These are phyloP conservation scores for Platanthera guangdongensis DNA, from an alignment of 106 monocot species.

Conservation along the genomic window DNA sequence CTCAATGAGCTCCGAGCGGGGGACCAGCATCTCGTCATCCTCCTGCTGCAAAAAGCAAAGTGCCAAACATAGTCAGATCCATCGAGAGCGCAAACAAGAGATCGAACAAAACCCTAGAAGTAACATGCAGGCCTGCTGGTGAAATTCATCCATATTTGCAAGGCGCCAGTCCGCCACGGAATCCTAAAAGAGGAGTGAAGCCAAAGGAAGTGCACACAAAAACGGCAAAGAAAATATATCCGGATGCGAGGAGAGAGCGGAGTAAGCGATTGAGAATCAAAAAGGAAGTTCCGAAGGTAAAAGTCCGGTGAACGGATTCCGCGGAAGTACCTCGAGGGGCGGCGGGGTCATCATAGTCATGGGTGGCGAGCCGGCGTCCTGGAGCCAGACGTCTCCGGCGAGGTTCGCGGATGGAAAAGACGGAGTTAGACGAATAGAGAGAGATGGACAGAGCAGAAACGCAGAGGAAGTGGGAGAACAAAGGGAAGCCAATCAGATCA, in stretches of 20 bases:
- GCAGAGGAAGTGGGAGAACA: background rate
- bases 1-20: slow-evolving; percentile 30
- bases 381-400: slow-evolving; percentile 6
- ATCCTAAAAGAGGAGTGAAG: slow-evolving; percentile 7
- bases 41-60: slow-evolving; percentile 33
- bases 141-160: background rate
- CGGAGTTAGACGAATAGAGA: background rate
- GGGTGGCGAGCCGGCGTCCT: background rate
- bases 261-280: background rate
- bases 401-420: background rate
- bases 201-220: background rate
- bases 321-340: slow-evolving; percentile 19
- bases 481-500: background rate
- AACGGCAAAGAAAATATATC: background rate
- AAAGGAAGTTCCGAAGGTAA: background rate
- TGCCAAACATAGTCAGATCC: slow-evolving; percentile 30
- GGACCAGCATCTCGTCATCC: slow-evolving; percentile 44
- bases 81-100: background rate
- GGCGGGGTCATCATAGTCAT: slow-evolving; percentile 36
- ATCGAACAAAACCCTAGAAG: slow-evolving; percentile 15
- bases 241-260: background rate
- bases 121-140: background rate
- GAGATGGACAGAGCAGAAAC: background rate
- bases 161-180: background rate
- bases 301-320: background rate